Evolutionary conservation across 768 basidiomycete genomes (phyloP).

Genomic region (Boletus rubroflammeus): DNA sequence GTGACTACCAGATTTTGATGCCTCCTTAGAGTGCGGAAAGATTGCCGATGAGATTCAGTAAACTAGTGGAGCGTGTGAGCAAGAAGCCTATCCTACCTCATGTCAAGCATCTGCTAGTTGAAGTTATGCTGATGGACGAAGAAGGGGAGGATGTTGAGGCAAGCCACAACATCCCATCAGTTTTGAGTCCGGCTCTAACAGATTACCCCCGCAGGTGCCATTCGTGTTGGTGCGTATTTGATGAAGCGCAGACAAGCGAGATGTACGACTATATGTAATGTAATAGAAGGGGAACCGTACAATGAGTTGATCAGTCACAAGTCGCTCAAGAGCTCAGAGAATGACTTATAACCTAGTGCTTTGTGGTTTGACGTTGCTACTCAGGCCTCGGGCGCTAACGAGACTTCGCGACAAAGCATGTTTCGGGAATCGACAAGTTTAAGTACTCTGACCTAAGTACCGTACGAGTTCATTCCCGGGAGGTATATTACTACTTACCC

Average conservation of each 20-base stretch:
- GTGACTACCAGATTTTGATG: constrained; percentile 4
- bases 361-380: too few species aligned
- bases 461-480: constrained; percentile 6
- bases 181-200: not conserved
- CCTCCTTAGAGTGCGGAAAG: constrained; percentile 76
- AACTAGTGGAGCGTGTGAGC: constrained; percentile 88
- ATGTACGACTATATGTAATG: constrained; percentile 5
- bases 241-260: constrained; percentile 7
- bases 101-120: constrained; percentile 81
- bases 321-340: not conserved
- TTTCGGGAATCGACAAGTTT: constrained; percentile 3
- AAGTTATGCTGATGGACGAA: constrained; percentile 92
- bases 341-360: too few species aligned
- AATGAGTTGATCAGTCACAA: not conserved
- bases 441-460: constrained; percentile 23
- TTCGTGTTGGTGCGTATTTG: constrained; percentile 75
- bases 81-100: constrained; percentile 89
- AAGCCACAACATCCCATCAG: constrained; percentile 7
- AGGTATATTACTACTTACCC: constrained; percentile 45
- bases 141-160: constrained; percentile 95
- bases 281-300: constrained; percentile 2
- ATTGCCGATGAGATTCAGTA: constrained; percentile 83
- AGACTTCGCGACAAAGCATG: not conserved
- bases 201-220: constrained; percentile 52
- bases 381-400: not conserved